Evolutionary conservation across 331 rosid species (phyloP).

Genomic region (Cydonia oblonga): DNA sequence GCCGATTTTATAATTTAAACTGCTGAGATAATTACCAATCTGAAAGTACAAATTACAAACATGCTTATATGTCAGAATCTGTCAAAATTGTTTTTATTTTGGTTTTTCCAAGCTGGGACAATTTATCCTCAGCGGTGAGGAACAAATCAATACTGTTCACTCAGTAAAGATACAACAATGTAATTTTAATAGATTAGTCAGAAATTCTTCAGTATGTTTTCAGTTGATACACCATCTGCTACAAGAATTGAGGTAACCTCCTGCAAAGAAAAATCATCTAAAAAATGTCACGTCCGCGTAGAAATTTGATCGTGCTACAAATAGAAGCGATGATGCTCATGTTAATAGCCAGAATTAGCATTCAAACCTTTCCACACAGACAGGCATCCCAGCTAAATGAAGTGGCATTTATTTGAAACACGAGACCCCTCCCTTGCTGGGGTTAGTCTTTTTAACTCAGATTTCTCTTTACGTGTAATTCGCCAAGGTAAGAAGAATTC

Average conservation of each 20-base stretch:
- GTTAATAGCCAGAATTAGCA: no score
- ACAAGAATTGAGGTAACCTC: slow-evolving; percentile 71
- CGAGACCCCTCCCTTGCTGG: not conserved
- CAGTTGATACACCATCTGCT: slow-evolving; percentile 62
- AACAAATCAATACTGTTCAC: slow-evolving; percentile 14
- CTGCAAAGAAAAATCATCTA: slow-evolving; percentile 29
- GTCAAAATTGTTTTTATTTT: slow-evolving; percentile 20
- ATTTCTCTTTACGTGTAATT: not conserved
- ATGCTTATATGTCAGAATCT: not conserved
- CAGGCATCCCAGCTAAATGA: not conserved
- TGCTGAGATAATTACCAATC: not conserved
- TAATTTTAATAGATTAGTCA: slow-evolving; percentile 18
- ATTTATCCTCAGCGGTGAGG: slow-evolving; percentile 26
- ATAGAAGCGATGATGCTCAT: no score
- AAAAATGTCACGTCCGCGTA: not conserved
- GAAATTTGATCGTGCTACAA: not conserved
- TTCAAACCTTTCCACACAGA: not conserved
- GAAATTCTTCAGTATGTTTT: slow-evolving; percentile 74
- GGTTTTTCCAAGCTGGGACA: slow-evolving; percentile 20
- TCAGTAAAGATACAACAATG: slow-evolving; percentile 38
- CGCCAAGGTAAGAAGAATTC: not conserved
- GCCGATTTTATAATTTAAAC: no score
- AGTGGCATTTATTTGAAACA: not conserved
- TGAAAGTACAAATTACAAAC: not conserved
- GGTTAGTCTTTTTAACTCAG: not conserved